Evolutionary conservation across 495 filamentous ascomycete species (phyloP).

Genomic region (Polyplosphaeria fusca): DNA sequence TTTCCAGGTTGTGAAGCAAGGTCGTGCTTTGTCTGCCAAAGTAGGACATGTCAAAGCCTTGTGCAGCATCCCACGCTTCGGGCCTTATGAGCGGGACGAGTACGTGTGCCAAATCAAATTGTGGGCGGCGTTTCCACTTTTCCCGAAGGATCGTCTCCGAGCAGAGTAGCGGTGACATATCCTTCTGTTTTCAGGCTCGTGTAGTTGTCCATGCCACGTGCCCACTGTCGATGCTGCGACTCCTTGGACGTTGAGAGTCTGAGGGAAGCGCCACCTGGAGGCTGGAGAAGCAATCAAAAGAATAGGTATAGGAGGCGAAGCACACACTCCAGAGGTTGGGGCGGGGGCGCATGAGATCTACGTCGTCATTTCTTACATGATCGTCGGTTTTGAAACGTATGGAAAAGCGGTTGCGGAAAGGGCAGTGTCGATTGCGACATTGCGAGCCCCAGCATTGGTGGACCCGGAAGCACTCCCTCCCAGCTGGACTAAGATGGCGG

Average conservation of each 20-base stretch:
- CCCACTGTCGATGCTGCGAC: not conserved
- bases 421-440: slow-evolving; percentile 16
- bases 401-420: slow-evolving; percentile 1
- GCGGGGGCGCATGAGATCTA: not conserved
- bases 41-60: not conserved
- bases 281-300: not conserved
- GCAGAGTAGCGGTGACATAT: slow-evolving; percentile 22
- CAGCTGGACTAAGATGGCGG: not conserved
- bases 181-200: not conserved
- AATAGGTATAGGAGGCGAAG: not conserved
- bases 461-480: slow-evolving; percentile 3
- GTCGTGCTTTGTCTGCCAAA: too few species aligned
- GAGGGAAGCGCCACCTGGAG: not conserved
- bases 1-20: not conserved
- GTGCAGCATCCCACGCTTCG: not conserved
- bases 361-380: slow-evolving; percentile 11
- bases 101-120: not conserved
- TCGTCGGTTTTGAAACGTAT: slow-evolving; percentile 14
- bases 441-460: not conserved
- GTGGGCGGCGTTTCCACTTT: not conserved
- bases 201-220: not conserved
- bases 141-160: slow-evolving; percentile 14
- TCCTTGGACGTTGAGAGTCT: not conserved
- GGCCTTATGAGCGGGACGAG: not conserved
- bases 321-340: not conserved